phyloP scores from a whole-genome alignment of 202 grass and related monocot species.

The Musa balbisiana region DNA sequence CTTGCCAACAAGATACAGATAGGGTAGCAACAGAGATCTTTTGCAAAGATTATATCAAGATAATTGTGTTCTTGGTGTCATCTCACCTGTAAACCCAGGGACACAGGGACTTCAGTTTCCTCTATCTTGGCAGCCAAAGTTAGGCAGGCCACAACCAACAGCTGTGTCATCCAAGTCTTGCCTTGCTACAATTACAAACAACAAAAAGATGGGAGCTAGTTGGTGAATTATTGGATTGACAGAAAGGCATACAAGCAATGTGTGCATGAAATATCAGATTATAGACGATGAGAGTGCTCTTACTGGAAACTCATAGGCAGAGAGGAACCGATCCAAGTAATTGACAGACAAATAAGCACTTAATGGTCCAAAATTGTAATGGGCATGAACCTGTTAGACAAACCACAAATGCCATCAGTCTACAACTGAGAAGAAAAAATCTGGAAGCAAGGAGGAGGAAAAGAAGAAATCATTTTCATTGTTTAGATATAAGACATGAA shows the following conservation, averaged over 20 bases:
- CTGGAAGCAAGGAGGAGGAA: neutral
- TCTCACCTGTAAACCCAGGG: constrained; percentile 60
- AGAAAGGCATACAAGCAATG: neutral
- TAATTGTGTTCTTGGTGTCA: constrained; percentile 11
- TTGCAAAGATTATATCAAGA: neutral
- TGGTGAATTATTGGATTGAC: too few relatives aligned
- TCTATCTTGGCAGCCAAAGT: constrained; percentile 85
- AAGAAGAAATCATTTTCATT: neutral
- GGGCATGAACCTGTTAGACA: constrained; percentile 54
- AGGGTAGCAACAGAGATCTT: constrained; percentile 16
- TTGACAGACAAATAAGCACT: constrained; percentile 75
- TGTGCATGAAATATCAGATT: neutral
- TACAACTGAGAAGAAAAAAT: constrained; percentile 12
- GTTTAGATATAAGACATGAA: too few relatives aligned
- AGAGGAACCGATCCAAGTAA: constrained; percentile 91
- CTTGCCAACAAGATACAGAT: constrained; percentile 28
- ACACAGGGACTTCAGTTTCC: constrained; percentile 57
- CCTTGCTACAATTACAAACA: constrained; percentile 36
- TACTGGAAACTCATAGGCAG: constrained; percentile 71
- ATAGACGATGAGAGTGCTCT: constrained; percentile 23
- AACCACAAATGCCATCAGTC: constrained; percentile 37
- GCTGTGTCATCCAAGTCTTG: constrained; percentile 55
- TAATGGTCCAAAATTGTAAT: constrained; percentile 74
- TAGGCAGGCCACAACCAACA: constrained; percentile 74
- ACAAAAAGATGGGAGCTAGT: neutral